Base-by-base conservation (phyloP, 2,329 filamentous ascomycete genomes). In the Diaporthe citriasiana region DNA sequence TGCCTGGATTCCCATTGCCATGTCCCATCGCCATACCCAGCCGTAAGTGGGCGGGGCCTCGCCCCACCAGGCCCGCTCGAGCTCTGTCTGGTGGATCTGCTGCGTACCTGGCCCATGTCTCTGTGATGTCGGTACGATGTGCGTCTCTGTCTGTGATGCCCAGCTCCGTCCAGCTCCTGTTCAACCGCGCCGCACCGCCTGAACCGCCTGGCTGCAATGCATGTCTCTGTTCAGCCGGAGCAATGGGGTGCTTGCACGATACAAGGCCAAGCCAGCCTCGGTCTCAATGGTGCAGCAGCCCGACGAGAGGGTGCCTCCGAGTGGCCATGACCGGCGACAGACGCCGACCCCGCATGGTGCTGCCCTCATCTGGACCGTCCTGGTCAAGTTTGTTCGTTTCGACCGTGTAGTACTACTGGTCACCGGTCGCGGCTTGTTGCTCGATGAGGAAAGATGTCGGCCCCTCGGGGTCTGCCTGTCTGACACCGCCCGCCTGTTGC, bases 391-490 rank as follows among this genome's bases (percentile, higher is more conserved):
- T 66, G 63, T 45, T 51, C 27, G 63, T 66, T 66, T 66, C 63
- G 45, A 38, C 30, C 63, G 63, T 68, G 47, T 60, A 59, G 71
- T 70, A 57, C 55, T 51, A 70, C 53, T 59, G 63, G 63, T 30
- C 71, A 33, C 25, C 60, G 27, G 45, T 35, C 45, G 25, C 59
- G 51, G 55, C 53, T 33, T 63, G 55, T 60, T 60, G 55, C 53
- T 60, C 25, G 35, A 51, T 55, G 55, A 51, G 71, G 65, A 70
- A 73, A 63, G 65, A 40, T 70, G 63, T 50, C 63, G 71, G 72
- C 38, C 35, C 45, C 69, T 73, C 72, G 72, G 72, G 27, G 72
- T 70, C 65, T 68, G 63, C 15, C 47, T 25, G n/a, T 53, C 33
- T 68, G 63, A 53, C 63, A 68, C 45, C 47, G 63, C 33, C 33